A percentile compares a stretch with the other conserved stretches of the same genome.
These are phyloP conservation scores for Alternaria brassicae DNA, from an alignment of 2,329 filamentous ascomycete species.

Conservation along the genomic window DNA sequence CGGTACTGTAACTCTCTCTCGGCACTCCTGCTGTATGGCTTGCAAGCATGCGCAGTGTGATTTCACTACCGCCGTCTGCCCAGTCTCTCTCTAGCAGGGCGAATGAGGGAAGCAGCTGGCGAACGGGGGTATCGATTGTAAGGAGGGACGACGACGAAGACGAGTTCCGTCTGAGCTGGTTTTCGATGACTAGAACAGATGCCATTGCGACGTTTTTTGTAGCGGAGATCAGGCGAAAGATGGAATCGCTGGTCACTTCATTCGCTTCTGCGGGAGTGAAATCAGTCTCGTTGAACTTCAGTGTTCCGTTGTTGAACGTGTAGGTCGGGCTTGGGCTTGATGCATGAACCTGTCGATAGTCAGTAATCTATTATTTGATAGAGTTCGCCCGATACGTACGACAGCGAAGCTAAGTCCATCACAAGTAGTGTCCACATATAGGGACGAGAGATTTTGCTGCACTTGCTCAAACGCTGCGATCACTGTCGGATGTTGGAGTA, in stretches of 20 bases:
- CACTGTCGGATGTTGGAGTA: conserved; percentile 33
- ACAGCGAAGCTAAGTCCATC: conserved; percentile 43
- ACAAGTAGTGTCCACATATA: conserved; percentile 32
- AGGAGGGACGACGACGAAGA: conserved; percentile 8
- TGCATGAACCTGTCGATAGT: conserved; percentile 33
- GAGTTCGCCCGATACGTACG: conserved; percentile 21
- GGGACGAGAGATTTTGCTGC: conserved; percentile 20
- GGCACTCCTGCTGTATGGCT: conserved; percentile 41
- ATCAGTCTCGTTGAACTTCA: conserved; percentile 43
- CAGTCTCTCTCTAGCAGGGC: conserved; percentile 34
- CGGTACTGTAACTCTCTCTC: conserved; percentile 40
- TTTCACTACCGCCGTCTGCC: conserved; percentile 42
- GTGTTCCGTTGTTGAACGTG: conserved; percentile 37
- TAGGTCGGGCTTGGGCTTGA: conserved; percentile 27
- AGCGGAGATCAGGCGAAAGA: conserved; percentile 40
- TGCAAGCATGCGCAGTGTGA: conserved; percentile 43
- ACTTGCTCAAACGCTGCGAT: conserved; percentile 34
- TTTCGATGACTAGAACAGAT: conserved; percentile 33
- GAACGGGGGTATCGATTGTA: conserved; percentile 34
- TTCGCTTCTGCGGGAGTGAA: conserved; percentile 6
- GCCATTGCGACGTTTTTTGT: conserved; percentile 40
- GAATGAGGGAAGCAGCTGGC: conserved; percentile 32
- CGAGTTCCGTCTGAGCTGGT: conserved; percentile 13
- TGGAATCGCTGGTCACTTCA: conserved; percentile 36
- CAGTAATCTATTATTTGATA: neutral